Percentiles rank a stretch among this genome's conserved stretches.
Evolutionary conservation across 169 alveolate genomes (phyloP).

Genomic region (Plasmodium coatneyi): DNA sequence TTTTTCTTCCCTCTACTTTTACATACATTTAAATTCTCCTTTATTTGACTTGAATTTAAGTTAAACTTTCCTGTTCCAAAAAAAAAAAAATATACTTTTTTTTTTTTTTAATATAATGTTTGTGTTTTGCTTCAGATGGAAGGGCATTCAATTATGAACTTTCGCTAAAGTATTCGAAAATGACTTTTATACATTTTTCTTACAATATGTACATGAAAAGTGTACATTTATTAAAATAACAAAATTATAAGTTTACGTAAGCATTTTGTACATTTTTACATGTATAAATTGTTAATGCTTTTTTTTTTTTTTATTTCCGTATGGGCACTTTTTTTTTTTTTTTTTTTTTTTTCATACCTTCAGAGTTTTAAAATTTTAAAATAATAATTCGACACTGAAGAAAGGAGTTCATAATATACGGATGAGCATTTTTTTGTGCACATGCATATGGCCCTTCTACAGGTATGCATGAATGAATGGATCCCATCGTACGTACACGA

Average conservation of each 20-base stretch:
- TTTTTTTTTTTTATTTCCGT: constrained; percentile 1
- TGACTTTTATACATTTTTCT: not conserved
- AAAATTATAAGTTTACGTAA: not conserved
- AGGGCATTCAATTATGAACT: not conserved
- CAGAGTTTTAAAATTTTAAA: not conserved
- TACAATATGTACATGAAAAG: not conserved
- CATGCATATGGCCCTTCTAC: not conserved
- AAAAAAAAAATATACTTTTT: not conserved
- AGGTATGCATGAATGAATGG: not conserved
- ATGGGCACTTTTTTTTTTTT: not conserved
- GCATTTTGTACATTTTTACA: not conserved
- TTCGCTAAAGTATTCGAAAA: not conserved
- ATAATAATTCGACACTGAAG: not conserved
- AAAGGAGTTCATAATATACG: not conserved
- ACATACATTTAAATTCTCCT: not conserved
- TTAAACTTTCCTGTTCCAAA: not conserved
- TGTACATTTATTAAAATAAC: not conserved
- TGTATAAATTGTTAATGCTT: not conserved
- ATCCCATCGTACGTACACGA: not conserved
- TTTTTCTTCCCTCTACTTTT: not conserved
- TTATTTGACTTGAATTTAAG: not conserved
- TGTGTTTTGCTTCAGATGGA: not conserved
- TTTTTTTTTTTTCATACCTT: not conserved
- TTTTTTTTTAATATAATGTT: not conserved
- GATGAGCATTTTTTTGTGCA: not conserved